phyloP scores from a whole-genome alignment of 1,139 yeast species.

The Arxiozyma heterogenica region DNA sequence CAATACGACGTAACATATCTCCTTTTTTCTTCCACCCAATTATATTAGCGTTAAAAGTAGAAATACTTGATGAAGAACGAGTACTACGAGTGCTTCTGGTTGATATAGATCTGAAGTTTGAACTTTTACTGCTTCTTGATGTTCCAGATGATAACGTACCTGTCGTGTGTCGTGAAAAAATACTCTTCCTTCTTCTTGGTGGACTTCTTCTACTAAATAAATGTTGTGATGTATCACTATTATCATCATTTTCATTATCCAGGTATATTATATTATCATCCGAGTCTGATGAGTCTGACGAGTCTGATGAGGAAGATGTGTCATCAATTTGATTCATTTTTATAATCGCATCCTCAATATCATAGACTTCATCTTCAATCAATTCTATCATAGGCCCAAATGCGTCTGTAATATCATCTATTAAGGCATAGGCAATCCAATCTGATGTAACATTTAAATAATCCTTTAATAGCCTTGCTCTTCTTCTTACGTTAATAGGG shows the following conservation, averaged over 20 bases:
- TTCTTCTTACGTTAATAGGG: conserved; percentile 87
- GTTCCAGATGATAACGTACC: conserved; percentile 11
- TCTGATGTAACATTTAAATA: conserved; percentile 85
- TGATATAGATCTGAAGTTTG: conserved; percentile 9
- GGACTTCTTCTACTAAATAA: conserved; percentile 3
- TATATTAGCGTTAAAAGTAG: conserved; percentile 35
- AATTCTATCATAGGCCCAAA: conserved; percentile 94
- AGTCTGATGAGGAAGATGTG: conserved; percentile 36
- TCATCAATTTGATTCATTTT: conserved; percentile 70
- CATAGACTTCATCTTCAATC: conserved; percentile 85
- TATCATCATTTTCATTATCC: conserved; percentile 1
- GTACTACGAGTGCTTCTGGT: background rate
- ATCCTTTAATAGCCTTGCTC: conserved; percentile 80
- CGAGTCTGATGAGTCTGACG: conserved; percentile 30
- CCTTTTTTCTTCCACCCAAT: conserved; percentile 88
- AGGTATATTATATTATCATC: conserved; percentile 1
- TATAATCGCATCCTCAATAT: conserved; percentile 83
- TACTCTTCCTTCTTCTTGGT: conserved; percentile 10
- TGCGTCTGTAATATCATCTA: conserved; percentile 95
- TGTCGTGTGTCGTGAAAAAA: conserved; percentile 12
- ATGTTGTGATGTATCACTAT: conserved; percentile 16
- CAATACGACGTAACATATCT: conserved; percentile 88
- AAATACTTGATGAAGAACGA: conserved; percentile 35
- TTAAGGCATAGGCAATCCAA: conserved; percentile 94
- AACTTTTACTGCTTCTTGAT: conserved; percentile 26